Base-by-base conservation (phyloP, 192 early-diverging fungal genomes). In the Podila epicladia region DNA sequence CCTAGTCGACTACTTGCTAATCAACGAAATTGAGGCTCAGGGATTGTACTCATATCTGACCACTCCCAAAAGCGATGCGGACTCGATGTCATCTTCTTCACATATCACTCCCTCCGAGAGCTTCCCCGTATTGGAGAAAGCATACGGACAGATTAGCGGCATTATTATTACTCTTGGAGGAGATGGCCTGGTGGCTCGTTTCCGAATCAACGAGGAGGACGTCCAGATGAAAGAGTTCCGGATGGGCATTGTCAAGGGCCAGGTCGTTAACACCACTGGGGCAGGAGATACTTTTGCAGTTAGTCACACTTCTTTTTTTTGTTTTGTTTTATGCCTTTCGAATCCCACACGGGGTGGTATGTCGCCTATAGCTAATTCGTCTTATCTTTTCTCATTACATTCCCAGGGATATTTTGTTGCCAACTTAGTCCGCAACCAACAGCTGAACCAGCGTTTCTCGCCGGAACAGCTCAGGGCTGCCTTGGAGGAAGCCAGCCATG, bases 21-120 rank as follows among this genome's bases (percentile, higher is more conserved):
- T 97, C 57, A 98, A 98, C 76, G 91, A 94, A 72, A 85, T 83
- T 17, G 97, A 98, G 74, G 90, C 94, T 0, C 65, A 75, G 5
- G 73, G 66, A 22, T 65, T 95, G 17, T 82, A 87, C 12, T 26
- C 69, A 11, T 73, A 84, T 32, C 15, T 85, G 53, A 75, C 62
- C 0, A 41, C 58, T 2, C 28, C 64, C 48, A 67, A 69, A 28
- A 32, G 17, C 24, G 61, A 50, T 19, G 31, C 33, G 5, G 68
- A 70, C 31, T 61, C 51, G 64, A 38, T 55, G 15, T 73, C 51
- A 64, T 74, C 37, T n/a, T 83, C 69, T 66, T 83, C 48, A n/a
- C 69, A 76, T 64, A 68, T 76, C 31, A 66, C 76, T 5, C 32
- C 69, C 5, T 62, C 73, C 0, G 69, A 83, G 33, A 68, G 68